Evolutionary conservation across 1,284 basidiomycete species (phyloP).

Genomic region (Microbotryum intermedium): DNA sequence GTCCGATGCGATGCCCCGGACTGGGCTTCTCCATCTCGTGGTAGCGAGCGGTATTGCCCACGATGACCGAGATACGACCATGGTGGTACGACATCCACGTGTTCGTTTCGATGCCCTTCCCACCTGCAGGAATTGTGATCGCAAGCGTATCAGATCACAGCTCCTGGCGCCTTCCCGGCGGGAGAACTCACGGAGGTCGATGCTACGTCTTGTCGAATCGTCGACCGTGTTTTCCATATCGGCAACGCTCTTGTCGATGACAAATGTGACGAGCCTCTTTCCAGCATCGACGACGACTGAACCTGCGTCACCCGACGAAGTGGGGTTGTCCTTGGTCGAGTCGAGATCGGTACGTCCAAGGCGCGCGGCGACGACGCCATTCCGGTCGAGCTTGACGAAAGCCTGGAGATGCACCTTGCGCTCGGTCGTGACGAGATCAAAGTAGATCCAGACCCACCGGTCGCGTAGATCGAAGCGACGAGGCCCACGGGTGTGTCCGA

Average conservation of each 20-base stretch:
- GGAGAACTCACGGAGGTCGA: not conserved
- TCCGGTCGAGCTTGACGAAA: conserved; percentile 4
- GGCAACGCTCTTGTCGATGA: not conserved
- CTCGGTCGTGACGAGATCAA: conserved; percentile 8
- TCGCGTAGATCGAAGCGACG: not conserved
- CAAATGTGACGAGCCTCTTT: not conserved
- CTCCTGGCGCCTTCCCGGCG: no score
- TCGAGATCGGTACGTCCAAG: conserved; percentile 16
- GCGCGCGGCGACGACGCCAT: conserved; percentile 4
- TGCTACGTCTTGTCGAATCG: conserved; percentile 4
- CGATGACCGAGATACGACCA: conserved; percentile 1
- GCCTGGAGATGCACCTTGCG: conserved; percentile 8
- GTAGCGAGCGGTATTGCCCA: conserved; percentile 10
- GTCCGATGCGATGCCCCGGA: not conserved
- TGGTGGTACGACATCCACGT: conserved; percentile 1
- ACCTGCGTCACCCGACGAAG: conserved; percentile 2
- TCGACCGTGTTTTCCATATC: conserved; percentile 7
- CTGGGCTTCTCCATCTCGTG: conserved; percentile 5
- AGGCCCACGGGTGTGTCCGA: not conserved
- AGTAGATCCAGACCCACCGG: conserved; percentile 11
- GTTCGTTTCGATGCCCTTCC: conserved; percentile 11
- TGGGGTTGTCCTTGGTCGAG: conserved; percentile 3
- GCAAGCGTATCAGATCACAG: not conserved
- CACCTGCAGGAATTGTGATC: not conserved
- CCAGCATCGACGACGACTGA: not conserved